A percentile compares a stretch with the other conserved stretches of the same genome.
phyloP scores from a whole-genome alignment of 2,329 filamentous ascomycete genomes.

The Torrubiella hemipterigena region DNA sequence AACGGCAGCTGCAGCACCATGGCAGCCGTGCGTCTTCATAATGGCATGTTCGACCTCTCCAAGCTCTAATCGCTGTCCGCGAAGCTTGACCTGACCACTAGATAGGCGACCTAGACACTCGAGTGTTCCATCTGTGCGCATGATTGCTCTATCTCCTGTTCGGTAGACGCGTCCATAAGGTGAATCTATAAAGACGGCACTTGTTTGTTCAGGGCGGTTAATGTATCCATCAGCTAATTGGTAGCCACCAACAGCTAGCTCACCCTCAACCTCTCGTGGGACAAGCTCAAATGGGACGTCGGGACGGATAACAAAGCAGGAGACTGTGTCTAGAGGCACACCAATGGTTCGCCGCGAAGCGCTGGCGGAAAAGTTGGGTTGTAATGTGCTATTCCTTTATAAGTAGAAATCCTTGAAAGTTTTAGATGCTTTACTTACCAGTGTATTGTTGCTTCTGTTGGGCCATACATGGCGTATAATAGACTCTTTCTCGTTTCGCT shows the following conservation, averaged over 20 bases:
- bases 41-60: constrained; percentile 66
- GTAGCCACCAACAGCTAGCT: constrained; percentile 68
- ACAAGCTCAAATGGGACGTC: constrained; percentile 36
- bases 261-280: constrained; percentile 56
- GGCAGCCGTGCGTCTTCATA: constrained; percentile 47
- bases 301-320: constrained; percentile 56
- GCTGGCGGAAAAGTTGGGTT: constrained; percentile 44
- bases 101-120: constrained; percentile 74
- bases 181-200: constrained; percentile 56
- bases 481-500: constrained; percentile 42
- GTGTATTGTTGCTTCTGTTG: constrained; percentile 85
- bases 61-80: constrained; percentile 72
- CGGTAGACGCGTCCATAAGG: constrained; percentile 63
- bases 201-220: constrained; percentile 67
- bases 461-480: constrained; percentile 88
- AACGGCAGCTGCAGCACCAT: constrained; percentile 55
- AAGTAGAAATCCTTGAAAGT: constrained; percentile 2
- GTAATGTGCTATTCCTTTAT: constrained; percentile 46
- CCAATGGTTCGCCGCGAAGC: constrained; percentile 62
- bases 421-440: constrained; percentile 33
- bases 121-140: constrained; percentile 56
- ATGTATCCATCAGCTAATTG: constrained; percentile 75
- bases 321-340: constrained; percentile 67
- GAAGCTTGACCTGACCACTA: constrained; percentile 73
- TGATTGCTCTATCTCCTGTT: constrained; percentile 71